phyloP scores from a whole-genome alignment of 257 asterid genomes.

The Striga asiatica region DNA sequence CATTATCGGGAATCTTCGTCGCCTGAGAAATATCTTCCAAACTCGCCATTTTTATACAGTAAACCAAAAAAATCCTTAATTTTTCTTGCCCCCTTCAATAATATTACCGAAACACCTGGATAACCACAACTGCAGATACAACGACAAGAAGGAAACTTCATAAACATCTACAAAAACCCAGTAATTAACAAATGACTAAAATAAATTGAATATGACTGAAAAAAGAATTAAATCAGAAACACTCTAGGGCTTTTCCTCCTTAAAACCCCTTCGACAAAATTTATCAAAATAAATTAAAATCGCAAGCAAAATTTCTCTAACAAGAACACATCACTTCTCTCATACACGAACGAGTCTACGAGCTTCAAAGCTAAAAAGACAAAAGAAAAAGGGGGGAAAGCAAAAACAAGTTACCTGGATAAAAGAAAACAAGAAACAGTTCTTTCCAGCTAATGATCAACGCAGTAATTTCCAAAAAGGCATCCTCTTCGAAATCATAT shows the following conservation, averaged over 20 bases:
- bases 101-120: not conserved
- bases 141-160: not conserved
- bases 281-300: not conserved
- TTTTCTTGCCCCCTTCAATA: not conserved
- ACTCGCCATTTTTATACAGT: slow-evolving; percentile 17
- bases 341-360: not conserved
- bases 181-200: not conserved
- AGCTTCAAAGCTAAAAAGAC: not conserved
- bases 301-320: not conserved
- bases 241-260: slow-evolving; percentile 5
- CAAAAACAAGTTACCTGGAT: not conserved
- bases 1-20: not conserved
- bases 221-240: not conserved
- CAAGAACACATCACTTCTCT: not conserved
- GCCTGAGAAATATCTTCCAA: not conserved
- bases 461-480: slow-evolving; percentile 1
- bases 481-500: not conserved
- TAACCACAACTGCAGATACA: not conserved
- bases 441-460: not conserved
- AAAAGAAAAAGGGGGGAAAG: not conserved
- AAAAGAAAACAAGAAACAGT: not conserved
- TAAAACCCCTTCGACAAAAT: not conserved
- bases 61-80: not conserved
- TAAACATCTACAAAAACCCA: slow-evolving; percentile 1
- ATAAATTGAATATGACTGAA: too few species aligned